Percentiles rank a stretch among this genome's conserved stretches.
phyloP scores from a whole-genome alignment of 257 asterid species.

The Salvia miltiorrhiza region DNA sequence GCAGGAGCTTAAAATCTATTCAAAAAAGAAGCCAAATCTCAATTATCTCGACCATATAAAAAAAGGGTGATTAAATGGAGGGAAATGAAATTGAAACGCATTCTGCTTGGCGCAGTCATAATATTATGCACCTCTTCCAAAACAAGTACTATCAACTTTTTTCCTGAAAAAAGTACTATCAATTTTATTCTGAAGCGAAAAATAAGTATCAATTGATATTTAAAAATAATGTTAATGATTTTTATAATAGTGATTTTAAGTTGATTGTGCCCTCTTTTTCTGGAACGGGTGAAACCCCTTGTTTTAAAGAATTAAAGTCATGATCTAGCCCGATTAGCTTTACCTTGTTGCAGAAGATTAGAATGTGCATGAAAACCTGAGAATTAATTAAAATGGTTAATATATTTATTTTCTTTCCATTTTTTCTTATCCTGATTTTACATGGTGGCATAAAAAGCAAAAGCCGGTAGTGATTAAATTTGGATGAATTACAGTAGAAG shows the following conservation, averaged over 20 bases:
- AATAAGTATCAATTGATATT: neutral
- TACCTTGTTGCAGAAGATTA: conserved; percentile 4
- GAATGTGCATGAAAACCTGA: conserved; percentile 17
- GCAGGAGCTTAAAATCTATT: too few relatives aligned
- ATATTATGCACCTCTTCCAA: neutral
- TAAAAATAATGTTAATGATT: neutral
- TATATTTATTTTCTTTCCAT: neutral
- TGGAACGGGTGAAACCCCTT: neutral
- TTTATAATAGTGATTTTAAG: neutral
- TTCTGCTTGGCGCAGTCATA: neutral
- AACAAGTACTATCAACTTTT: too few relatives aligned
- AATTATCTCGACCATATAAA: too few relatives aligned
- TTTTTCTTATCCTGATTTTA: neutral
- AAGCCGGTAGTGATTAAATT: conserved; percentile 34
- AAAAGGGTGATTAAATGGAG: neutral
- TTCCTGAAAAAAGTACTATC: too few relatives aligned
- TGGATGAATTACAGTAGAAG: conserved; percentile 30
- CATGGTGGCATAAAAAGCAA: conserved; percentile 22
- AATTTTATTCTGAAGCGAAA: too few relatives aligned
- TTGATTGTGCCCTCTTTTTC: neutral
- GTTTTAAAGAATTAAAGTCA: neutral
- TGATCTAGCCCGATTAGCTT: neutral
- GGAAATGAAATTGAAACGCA: neutral
- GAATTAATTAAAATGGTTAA: neutral
- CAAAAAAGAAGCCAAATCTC: neutral